Percentiles rank a stretch among this genome's conserved stretches.
Conservation (phyloP, 495 filamentous ascomycete species). For the Podospora pseudoanserina region DNA sequence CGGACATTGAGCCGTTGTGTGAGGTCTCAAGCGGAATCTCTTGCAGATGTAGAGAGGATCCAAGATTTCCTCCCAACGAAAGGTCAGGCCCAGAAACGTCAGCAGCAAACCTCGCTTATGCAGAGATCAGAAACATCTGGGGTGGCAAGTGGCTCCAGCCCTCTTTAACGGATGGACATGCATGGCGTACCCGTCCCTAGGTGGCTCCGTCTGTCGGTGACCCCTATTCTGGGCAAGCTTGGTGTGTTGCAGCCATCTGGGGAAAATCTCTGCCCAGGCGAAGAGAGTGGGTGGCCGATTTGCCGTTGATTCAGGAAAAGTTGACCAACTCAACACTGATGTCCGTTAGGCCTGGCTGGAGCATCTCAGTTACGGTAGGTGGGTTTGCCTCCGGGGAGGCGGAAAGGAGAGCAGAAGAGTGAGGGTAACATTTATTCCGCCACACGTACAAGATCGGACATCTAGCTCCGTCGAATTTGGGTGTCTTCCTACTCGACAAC, state of each 20-base stretch:
- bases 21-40: no score
- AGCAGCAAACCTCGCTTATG: constrained; percentile 5
- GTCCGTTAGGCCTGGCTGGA: no score
- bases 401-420: no score
- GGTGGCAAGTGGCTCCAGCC: background rate
- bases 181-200: background rate
- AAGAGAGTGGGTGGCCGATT: background rate
- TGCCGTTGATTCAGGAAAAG: background rate
- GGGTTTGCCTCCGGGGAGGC: no score
- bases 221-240: background rate
- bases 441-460: no score
- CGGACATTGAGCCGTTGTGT: no score
- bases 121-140: background rate
- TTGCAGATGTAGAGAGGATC: background rate
- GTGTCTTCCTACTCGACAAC: no score
- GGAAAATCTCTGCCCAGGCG: background rate
- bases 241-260: background rate
- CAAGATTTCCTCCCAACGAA: background rate
- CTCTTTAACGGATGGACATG: background rate
- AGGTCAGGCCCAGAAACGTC: background rate
- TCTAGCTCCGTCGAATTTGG: no score
- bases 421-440: no score
- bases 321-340: no score
- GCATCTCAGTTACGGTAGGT: no score
- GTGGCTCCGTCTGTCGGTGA: background rate